Percentiles rank a stretch among this genome's conserved stretches.
Conservation (phyloP, 805 yeast species). For the Barnettozyma populi region DNA sequence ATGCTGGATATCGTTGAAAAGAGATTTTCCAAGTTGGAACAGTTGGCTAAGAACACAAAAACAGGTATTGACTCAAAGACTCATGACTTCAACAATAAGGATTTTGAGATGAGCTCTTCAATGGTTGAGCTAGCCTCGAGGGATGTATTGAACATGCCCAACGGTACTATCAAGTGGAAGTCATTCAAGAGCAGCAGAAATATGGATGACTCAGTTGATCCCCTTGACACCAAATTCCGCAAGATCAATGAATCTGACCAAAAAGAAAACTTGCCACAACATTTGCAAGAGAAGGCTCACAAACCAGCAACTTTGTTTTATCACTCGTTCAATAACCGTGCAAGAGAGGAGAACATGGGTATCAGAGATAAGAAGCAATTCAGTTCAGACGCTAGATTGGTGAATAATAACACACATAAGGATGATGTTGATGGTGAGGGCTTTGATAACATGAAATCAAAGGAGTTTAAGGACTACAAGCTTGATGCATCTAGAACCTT, state of each 20-base stretch:
- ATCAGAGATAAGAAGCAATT: constrained; percentile 76
- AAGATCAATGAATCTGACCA: constrained; percentile 21
- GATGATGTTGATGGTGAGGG: constrained; percentile 78
- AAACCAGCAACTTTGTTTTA: constrained; percentile 21
- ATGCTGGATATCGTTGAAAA: constrained; percentile 75
- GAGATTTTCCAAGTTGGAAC: constrained; percentile 44
- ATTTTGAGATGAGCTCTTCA: constrained; percentile 44
- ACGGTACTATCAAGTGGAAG: constrained; percentile 47
- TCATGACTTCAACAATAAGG: constrained; percentile 30
- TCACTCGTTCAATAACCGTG: constrained; percentile 77
- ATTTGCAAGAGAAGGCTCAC: constrained; percentile 16
- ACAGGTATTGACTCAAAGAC: constrained; percentile 37
- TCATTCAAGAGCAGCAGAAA: constrained; percentile 11
- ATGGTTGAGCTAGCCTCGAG: constrained; percentile 73
- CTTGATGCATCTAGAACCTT: constrained; percentile 51
- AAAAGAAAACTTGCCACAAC: constrained; percentile 20
- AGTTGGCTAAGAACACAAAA: constrained; percentile 26
- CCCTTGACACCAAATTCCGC: constrained; percentile 23
- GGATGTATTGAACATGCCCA: constrained; percentile 47
- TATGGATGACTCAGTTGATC: constrained; percentile 11
- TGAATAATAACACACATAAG: constrained; percentile 56
- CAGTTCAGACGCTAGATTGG: constrained; percentile 78
- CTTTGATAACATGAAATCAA: constrained; percentile 50
- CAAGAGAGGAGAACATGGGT: constrained; percentile 84
- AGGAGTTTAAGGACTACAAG: constrained; percentile 43